These are phyloP conservation scores for Escovopsis sp. DNA, from an alignment of 2,329 filamentous ascomycete species.

Conservation along the genomic window DNA sequence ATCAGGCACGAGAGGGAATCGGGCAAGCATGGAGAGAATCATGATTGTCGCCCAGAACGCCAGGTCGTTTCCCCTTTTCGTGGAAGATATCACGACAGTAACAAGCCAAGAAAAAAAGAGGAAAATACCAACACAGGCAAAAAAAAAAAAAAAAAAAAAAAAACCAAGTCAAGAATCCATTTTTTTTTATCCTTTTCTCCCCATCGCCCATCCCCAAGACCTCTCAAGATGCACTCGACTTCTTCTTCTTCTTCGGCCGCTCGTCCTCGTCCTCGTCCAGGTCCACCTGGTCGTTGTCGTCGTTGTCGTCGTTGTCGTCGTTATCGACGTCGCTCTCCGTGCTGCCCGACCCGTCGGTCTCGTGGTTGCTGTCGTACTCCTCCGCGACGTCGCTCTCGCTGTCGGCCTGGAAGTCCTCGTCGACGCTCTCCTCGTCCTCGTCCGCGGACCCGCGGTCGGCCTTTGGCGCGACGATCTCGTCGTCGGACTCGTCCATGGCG, in stretches of 20 bases:
- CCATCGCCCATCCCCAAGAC: neutral
- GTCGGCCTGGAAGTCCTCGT: conserved; percentile 90
- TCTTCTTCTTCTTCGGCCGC: conserved; percentile 36
- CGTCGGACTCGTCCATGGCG: conserved; percentile 70
- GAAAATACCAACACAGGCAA: neutral
- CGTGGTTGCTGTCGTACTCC: conserved; percentile 84
- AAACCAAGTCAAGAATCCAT: neutral
- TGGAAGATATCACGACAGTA: too few species aligned
- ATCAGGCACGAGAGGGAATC: too few species aligned
- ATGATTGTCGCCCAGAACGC: too few species aligned
- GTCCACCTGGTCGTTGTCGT: conserved; percentile 20
- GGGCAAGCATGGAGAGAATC: too few species aligned
- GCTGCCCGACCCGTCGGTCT: conserved; percentile 64
- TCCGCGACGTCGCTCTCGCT: conserved; percentile 93
- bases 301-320: conserved; percentile 29
- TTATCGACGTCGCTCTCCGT: conserved; percentile 34
- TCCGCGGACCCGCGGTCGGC: conserved; percentile 82
- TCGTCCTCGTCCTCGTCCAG: conserved; percentile 27
- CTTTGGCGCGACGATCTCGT: conserved; percentile 55
- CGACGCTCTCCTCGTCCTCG: conserved; percentile 87
- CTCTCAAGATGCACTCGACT: conserved; percentile 10
- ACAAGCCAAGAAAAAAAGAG: neutral
- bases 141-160: neutral
- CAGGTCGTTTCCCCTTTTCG: too few species aligned
- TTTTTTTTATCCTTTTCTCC: neutral